Base-by-base conservation (phyloP, 2,329 filamentous ascomycete species). In the Claviceps purpurea region DNA sequence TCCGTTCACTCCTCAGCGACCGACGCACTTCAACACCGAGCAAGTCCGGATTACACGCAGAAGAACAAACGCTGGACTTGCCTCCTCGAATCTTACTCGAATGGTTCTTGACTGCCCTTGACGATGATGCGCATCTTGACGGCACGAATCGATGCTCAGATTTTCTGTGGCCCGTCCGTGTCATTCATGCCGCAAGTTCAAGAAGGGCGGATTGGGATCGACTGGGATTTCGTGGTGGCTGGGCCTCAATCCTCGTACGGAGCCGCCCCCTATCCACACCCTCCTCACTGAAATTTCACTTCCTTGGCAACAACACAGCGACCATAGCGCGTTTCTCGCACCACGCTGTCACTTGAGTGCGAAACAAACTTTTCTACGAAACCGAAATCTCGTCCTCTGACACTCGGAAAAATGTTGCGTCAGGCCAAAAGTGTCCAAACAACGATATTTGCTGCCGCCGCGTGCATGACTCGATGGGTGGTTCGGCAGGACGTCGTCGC, bases 231-330 rank as follows among this genome's bases (percentile, higher is more conserved):
- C 16, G 14, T 24, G 39, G 44, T 30, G 54, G 57, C 58, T 60
- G 59, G 58, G 54, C 52, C 49, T 51, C 50, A 40, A 46, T 13
- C n/a, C 16, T 41, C 43, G 53, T 49, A 54, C 56, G 52, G 53
- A 54, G 52, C 54, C 47, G 50, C 47, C 52, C 49, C 51, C 47
- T 53, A 54, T 52, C 56, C 55, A 57, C 57, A 56, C 54, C 55
- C 53, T 41, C 54, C 51, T 51, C 55, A 50, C 49, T 58, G 55
- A 61, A 60, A 59, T 62, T 59, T 11, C 30, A 55, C 55, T 50
- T 56, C 51, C 56, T 54, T 47, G 44, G 51, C 55, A 52, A 43
- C 55, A 46, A 43, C 47, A 41, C 43, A 45, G 53, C 51, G 26
- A 8, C 26, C 8, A 30, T 2, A 4, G 53, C 58, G 57, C 58